These are phyloP conservation scores for Trypanosoma vivax DNA, from an alignment of 208 protist species.

Conservation along the genomic window DNA sequence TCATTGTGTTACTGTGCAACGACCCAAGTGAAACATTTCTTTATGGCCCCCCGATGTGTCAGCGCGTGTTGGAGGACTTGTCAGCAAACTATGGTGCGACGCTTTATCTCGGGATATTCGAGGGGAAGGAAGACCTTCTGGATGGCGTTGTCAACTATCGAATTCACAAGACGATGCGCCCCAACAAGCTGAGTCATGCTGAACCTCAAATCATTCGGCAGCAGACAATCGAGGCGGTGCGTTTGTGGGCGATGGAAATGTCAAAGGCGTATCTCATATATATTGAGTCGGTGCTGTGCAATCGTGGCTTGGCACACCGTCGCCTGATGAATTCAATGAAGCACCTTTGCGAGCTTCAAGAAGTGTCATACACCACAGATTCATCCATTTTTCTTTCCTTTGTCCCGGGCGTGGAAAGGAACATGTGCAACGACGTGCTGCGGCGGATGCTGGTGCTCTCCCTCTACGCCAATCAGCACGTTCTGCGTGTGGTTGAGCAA, in stretches of 20 bases:
- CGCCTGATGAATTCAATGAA: conserved; percentile 66
- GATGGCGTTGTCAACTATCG: conserved; percentile 76
- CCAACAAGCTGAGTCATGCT: conserved; percentile 46
- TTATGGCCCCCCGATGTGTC: conserved; percentile 48
- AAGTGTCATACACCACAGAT: conserved; percentile 65
- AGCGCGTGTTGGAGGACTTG: conserved; percentile 50
- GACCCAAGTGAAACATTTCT: conserved; percentile 75
- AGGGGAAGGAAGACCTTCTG: conserved; percentile 52
- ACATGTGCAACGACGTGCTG: conserved; percentile 47
- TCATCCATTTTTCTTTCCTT: conserved; percentile 59
- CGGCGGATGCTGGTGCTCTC: conserved; percentile 50
- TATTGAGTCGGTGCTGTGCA: conserved; percentile 83
- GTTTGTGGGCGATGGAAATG: conserved; percentile 54
- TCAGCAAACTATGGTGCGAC: conserved; percentile 57
- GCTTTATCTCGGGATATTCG: conserved; percentile 67
- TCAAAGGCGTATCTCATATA: conserved; percentile 63
- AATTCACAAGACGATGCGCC: conserved; percentile 68
- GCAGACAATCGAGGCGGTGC: conserved; percentile 58
- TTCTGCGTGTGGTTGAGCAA: conserved; percentile 66
- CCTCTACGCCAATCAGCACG: conserved; percentile 57
- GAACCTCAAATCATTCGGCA: conserved; percentile 43
- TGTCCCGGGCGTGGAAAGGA: conserved; percentile 28
- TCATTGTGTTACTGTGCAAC: conserved; percentile 55
- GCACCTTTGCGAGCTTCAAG: conserved; percentile 52
- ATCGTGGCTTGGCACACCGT: conserved; percentile 72